Conservation (phyloP, 306 rosid genomes). For the Quercus robur region DNA sequence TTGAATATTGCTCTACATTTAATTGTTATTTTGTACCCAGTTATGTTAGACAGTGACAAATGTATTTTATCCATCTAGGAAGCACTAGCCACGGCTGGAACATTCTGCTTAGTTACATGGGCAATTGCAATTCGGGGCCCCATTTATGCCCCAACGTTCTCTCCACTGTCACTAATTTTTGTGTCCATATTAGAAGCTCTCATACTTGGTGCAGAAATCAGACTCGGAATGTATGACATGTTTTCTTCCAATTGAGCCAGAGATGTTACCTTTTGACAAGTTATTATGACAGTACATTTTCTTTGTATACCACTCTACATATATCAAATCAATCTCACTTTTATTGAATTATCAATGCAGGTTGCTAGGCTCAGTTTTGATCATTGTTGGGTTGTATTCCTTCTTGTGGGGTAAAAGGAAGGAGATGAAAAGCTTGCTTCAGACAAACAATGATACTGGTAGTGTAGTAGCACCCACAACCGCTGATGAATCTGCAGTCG, state of each 20-base stretch:
- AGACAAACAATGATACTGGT: slow-evolving; percentile 2
- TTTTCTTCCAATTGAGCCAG: background rate
- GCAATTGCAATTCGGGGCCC: slow-evolving; percentile 51
- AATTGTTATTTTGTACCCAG: too few relatives aligned
- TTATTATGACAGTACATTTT: background rate
- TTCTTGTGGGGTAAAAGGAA: slow-evolving; percentile 59
- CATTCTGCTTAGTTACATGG: slow-evolving; percentile 59
- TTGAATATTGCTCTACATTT: too few relatives aligned
- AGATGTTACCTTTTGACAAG: background rate
- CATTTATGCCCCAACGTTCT: slow-evolving; percentile 67
- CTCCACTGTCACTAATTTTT: slow-evolving; percentile 56
- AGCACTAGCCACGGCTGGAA: slow-evolving; percentile 47
- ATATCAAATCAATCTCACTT: background rate
- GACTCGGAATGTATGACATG: slow-evolving; percentile 48
- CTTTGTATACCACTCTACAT: background rate
- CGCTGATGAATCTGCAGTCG: background rate
- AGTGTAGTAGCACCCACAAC: slow-evolving; percentile 13
- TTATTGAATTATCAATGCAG: slow-evolving; percentile 26
- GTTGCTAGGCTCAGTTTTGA: slow-evolving; percentile 51
- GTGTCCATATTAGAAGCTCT: slow-evolving; percentile 55
- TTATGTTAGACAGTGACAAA: background rate
- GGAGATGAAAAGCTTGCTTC: slow-evolving; percentile 11
- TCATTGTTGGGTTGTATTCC: slow-evolving; percentile 50
- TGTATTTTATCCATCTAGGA: slow-evolving; percentile 34
- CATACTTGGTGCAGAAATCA: slow-evolving; percentile 45